A percentile compares a stretch with the other conserved stretches of the same genome.
phyloP scores from a whole-genome alignment of 2,329 filamentous ascomycete genomes.

The Penicillium nordicum region DNA sequence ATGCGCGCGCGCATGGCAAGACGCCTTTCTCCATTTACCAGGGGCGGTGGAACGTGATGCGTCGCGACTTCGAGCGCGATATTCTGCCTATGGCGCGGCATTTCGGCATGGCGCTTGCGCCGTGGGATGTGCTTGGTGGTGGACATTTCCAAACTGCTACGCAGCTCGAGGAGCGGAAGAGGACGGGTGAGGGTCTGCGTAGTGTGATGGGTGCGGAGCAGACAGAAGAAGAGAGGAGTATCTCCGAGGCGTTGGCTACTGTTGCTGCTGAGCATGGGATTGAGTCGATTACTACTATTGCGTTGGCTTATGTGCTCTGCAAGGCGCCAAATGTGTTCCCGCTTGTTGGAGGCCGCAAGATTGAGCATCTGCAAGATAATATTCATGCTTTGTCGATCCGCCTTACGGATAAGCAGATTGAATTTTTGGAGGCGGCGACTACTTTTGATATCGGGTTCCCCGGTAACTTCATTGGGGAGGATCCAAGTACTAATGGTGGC shows the following conservation, averaged over 20 bases:
- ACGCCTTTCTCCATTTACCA: conserved; percentile 42
- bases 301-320: conserved; percentile 70
- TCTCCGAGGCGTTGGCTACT: conserved; percentile 58
- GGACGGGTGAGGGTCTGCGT: conserved; percentile 43
- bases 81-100: conserved; percentile 43
- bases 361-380: conserved; percentile 58
- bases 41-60: conserved; percentile 40
- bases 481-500: conserved; percentile 27
- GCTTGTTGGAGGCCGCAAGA: conserved; percentile 66
- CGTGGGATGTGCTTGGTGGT: conserved; percentile 59
- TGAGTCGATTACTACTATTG: conserved; percentile 58
- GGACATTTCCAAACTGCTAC: conserved; percentile 52
- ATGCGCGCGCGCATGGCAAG: conserved; percentile 39
- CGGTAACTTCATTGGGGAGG: conserved; percentile 51
- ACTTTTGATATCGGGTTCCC: conserved; percentile 68
- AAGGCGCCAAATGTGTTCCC: conserved; percentile 73
- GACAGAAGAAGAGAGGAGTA: conserved; percentile 50
- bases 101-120: conserved; percentile 49
- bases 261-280: conserved; percentile 58
- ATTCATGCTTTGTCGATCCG: conserved; percentile 32
- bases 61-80: conserved; percentile 42
- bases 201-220: conserved; percentile 29
- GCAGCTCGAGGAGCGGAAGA: conserved; percentile 45
- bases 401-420: conserved; percentile 60
- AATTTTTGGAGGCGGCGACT: conserved; percentile 61